Percentiles rank a stretch among this genome's conserved stretches.
Conservation (phyloP, 306 rosid species). For the Gleditsia sinensis region DNA sequence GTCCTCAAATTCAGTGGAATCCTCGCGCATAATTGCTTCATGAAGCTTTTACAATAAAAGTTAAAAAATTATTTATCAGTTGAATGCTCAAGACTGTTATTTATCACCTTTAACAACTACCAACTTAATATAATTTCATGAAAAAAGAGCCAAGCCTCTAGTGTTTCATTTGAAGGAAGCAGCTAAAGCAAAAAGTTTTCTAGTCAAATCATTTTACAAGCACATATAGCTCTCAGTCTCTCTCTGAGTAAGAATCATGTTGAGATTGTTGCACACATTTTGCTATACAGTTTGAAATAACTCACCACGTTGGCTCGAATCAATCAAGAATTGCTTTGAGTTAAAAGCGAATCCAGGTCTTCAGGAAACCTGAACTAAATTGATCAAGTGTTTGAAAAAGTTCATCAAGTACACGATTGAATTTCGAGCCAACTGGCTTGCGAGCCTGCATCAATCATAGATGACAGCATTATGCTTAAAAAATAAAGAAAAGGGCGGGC, state of each 20-base stretch:
- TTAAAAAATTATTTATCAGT: constrained; percentile 38
- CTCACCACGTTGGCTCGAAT: constrained; percentile 86
- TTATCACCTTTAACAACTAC: constrained; percentile 7
- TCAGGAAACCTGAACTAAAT: constrained; percentile 68
- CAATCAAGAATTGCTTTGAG: constrained; percentile 56
- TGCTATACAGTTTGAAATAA: constrained; percentile 29
- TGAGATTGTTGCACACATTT: constrained; percentile 23
- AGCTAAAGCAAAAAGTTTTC: constrained; percentile 14
- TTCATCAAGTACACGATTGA: constrained; percentile 65
- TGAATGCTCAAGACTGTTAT: constrained; percentile 17
- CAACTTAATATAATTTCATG: not conserved
- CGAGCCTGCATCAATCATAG: constrained; percentile 64
- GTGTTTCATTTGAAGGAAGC: constrained; percentile 25
- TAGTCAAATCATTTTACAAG: constrained; percentile 19
- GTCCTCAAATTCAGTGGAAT: constrained; percentile 73
- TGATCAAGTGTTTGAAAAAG: constrained; percentile 53
- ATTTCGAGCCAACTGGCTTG: constrained; percentile 80
- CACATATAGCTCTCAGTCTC: not conserved
- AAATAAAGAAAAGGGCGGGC: not conserved
- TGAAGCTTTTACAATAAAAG: constrained; percentile 61
- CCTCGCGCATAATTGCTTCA: constrained; percentile 96
- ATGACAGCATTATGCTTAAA: constrained; percentile 42
- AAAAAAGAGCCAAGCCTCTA: not conserved
- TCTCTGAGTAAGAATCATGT: not conserved
- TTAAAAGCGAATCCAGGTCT: constrained; percentile 73